These are phyloP conservation scores for Biscogniauxia marginata DNA, from an alignment of 2,329 filamentous ascomycete genomes.

Conservation along the genomic window DNA sequence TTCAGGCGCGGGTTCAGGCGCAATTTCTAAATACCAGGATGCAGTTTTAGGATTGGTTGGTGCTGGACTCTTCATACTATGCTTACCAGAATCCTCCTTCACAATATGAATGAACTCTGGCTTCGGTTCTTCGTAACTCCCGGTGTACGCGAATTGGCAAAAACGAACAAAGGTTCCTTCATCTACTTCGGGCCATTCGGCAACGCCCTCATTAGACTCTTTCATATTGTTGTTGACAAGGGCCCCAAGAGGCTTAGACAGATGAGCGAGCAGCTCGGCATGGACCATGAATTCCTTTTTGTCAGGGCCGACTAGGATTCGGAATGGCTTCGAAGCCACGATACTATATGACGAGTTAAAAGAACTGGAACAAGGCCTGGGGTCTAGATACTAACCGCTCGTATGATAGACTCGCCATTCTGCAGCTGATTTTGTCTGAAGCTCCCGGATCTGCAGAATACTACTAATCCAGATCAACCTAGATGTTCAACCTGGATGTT, in stretches of 20 bases:
- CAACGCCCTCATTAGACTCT: slow-evolving; percentile 41
- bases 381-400: background rate
- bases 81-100: background rate
- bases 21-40: too few species aligned
- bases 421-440: background rate
- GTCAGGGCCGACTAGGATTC: slow-evolving; percentile 43
- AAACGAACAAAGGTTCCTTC: slow-evolving; percentile 48
- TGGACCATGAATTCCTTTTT: slow-evolving; percentile 47
- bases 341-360: slow-evolving; percentile 31
- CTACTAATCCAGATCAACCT: too few species aligned
- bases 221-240: slow-evolving; percentile 45
- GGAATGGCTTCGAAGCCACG: slow-evolving; percentile 40
- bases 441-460: too few species aligned
- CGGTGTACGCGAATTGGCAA: slow-evolving; percentile 48
- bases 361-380: background rate
- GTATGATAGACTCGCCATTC: background rate
- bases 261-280: slow-evolving; percentile 40
- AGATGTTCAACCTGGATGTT: too few species aligned
- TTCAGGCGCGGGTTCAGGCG: too few species aligned
- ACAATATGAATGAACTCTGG: slow-evolving; percentile 4
- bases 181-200: slow-evolving; percentile 44
- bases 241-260: slow-evolving; percentile 41
- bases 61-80: too few species aligned
- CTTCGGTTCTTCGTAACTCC: slow-evolving; percentile 41
- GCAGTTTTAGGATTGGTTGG: too few species aligned